Evolutionary conservation across 108 stramenopile genomes (phyloP), one percentile per base, ranked within the genome.

Genomic region (Pseudonitzschia multiseries): DNA sequence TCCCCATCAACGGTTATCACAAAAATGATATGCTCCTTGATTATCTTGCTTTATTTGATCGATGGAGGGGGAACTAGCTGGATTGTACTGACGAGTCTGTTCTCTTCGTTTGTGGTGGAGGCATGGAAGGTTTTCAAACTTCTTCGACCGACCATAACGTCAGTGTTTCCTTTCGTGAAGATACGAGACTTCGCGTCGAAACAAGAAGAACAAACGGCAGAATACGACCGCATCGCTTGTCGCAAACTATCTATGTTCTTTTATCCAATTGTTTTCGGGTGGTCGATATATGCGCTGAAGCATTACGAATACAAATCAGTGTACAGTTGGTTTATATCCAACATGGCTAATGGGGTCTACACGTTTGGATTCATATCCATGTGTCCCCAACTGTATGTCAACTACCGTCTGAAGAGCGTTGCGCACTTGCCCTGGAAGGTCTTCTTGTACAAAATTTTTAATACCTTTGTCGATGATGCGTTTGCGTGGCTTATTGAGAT

Each of bases 361-460:
- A 80, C 74, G 21, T 85, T 87, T 74, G 87, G 87, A 14, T 87
- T 87, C 72, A 79, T 87, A 27, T 71, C 74, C 1, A 67, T 87
- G 33, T 81, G 80, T 28, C 86, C 86, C 15, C 86, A 87, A 73
- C 72, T 88, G 18, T 92, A 88, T 75, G 82, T 92, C 48, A 92
- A 92, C 67, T 89, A 89, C 69, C 83, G 80, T 53, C 68, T 85
- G 15, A 83, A 86, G 63, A 83, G 81, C 27, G 87, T 91, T 40
- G 84, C 86, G 21, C 91, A 92, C 68, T 70, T 92, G 17, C 88
- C 91, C 17, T 72, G 71, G 74, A 85, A 82, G 61, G 77, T 83
- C 22, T 84, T 88, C 59, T 63, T 84, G 50, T 88, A 86, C 83
- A 88, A 86, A 57, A 61, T 88, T 27, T 88, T 88, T 72, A 88